Conservation (phyloP, 2,329 filamentous ascomycete genomes). For the Pezicula rhizophila region DNA sequence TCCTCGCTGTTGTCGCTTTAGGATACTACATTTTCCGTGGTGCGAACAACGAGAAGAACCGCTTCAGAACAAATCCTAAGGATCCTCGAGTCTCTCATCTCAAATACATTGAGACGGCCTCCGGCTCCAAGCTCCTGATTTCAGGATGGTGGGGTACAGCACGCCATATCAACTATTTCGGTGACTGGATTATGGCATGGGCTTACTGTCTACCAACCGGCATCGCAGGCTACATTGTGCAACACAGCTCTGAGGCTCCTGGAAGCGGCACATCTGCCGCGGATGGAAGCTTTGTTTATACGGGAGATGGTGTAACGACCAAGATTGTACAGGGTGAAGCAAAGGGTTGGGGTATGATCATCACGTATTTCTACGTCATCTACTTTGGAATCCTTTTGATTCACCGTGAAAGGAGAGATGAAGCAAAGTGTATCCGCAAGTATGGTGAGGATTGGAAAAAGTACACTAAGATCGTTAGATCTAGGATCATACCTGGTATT, state of each 20-base stretch:
- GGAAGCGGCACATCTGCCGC: conserved; percentile 42
- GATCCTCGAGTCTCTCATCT: conserved; percentile 76
- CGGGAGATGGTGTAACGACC: conserved; percentile 49
- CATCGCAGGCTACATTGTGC: conserved; percentile 72
- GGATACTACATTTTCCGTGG: conserved; percentile 92
- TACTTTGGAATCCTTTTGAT: conserved; percentile 86
- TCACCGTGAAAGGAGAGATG: conserved; percentile 80
- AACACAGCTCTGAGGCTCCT: conserved; percentile 41
- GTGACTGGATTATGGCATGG: conserved; percentile 93
- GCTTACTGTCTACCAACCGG: conserved; percentile 84
- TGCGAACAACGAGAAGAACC: conserved; percentile 93
- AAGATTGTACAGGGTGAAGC: conserved; percentile 67
- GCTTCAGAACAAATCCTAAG: conserved; percentile 79
- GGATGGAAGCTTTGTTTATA: conserved; percentile 45
- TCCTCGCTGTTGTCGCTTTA: conserved; percentile 59
- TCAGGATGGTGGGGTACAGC: conserved; percentile 92
- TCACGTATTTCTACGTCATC: conserved; percentile 91
- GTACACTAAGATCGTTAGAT: conserved; percentile 76
- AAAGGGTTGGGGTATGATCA: conserved; percentile 75
- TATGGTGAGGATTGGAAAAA: conserved; percentile 87
- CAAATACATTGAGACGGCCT: conserved; percentile 77
- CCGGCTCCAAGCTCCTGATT: conserved; percentile 73
- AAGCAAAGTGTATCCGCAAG: conserved; percentile 85
- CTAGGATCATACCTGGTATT: conserved; percentile 75
- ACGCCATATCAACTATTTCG: conserved; percentile 92